Conservation (phyloP, 345 rosid genomes). For the Pistacia vera region DNA sequence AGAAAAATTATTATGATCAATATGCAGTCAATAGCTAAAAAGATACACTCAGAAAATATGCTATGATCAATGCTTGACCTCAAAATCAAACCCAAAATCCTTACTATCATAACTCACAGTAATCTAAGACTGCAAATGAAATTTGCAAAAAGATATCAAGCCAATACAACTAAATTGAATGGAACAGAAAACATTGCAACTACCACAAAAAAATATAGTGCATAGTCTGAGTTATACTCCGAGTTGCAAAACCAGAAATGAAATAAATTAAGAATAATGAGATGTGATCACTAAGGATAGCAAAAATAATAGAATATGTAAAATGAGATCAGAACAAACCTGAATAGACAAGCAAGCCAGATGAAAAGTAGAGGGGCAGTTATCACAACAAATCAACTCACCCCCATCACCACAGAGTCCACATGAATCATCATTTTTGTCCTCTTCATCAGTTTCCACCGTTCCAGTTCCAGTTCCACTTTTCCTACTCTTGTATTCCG, state of each 20-base stretch:
- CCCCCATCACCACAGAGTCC: conserved; percentile 94
- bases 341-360: conserved; percentile 75
- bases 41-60: too few species aligned
- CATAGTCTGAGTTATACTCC: background rate
- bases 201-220: too few species aligned
- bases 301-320: background rate
- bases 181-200: background rate
- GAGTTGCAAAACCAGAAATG: background rate
- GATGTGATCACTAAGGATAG: background rate
- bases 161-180: background rate
- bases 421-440: conserved; percentile 94
- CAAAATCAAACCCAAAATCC: background rate
- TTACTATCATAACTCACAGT: background rate
- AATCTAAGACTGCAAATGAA: background rate
- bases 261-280: too few species aligned
- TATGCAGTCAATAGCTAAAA: background rate
- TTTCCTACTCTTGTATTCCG: conserved; percentile 76
- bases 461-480: conserved; percentile 36
- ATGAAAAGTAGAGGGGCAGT: conserved; percentile 93
- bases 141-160: background rate
- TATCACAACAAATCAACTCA: conserved; percentile 91
- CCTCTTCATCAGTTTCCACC: conserved; percentile 60
- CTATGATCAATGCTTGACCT: too few species aligned
- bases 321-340: conserved; percentile 50
- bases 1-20: background rate